phyloP scores from a whole-genome alignment of 2,329 filamentous ascomycete genomes.

The Talaromyces atroroseus region DNA sequence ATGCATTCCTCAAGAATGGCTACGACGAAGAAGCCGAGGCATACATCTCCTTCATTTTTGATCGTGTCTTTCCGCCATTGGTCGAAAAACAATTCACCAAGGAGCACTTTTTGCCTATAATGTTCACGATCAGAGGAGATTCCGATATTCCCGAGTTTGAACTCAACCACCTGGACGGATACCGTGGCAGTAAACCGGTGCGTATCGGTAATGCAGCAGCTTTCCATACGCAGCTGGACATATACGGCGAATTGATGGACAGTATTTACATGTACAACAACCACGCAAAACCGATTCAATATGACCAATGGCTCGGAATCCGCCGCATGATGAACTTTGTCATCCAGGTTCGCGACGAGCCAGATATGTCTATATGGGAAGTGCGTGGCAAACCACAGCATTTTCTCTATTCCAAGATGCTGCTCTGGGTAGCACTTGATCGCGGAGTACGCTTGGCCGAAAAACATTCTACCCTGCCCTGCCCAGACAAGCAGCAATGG shows the following conservation, averaged over 20 bases:
- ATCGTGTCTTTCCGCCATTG: constrained; percentile 50
- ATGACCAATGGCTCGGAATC: constrained; percentile 69
- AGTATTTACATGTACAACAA: constrained; percentile 74
- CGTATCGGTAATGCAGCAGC: constrained; percentile 73
- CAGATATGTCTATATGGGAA: constrained; percentile 82
- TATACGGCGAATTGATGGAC: constrained; percentile 74
- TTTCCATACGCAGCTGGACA: constrained; percentile 71
- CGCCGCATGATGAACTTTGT: constrained; percentile 66
- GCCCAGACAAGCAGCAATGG: constrained; percentile 64
- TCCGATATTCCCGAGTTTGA: constrained; percentile 69
- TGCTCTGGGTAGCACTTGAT: constrained; percentile 78
- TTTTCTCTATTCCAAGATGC: constrained; percentile 76
- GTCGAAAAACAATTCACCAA: constrained; percentile 51
- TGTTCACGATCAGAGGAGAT: constrained; percentile 73
- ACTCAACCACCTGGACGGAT: constrained; percentile 65
- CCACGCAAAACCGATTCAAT: constrained; percentile 69
- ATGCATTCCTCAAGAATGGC: constrained; percentile 68
- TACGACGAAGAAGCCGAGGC: constrained; percentile 71
- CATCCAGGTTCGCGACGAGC: constrained; percentile 59
- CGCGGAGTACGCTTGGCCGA: constrained; percentile 67
- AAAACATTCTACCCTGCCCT: constrained; percentile 65
- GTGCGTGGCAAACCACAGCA: constrained; percentile 70
- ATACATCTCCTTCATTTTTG: constrained; percentile 73
- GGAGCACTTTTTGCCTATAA: constrained; percentile 63
- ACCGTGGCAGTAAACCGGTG: constrained; percentile 64